Evolutionary conservation across 371 early-diverging fungal genomes (phyloP), one percentile per base, ranked within the genome.

Genomic region (Apophysomyces trapeziformis): DNA sequence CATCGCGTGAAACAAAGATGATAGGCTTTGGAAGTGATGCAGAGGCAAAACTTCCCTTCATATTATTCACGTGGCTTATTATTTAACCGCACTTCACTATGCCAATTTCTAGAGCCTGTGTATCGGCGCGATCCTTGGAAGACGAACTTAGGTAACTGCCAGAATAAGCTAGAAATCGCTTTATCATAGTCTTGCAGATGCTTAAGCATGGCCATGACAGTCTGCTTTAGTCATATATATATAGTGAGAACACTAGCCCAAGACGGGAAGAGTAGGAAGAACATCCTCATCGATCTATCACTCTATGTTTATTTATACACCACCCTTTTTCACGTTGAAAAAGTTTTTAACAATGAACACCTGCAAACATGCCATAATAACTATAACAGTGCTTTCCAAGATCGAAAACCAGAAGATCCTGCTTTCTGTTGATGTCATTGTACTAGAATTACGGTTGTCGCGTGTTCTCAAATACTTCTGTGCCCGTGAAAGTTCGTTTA

Each of bases 341-440:
- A 93, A 90, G 36, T 85, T 86, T 65, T 86, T 85, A 61, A 93
- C 87, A 14, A 92, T 89, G 77, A 90, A 92, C 44, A 98, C 96
- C 82, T 98, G 98, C 16, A 92, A 62, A 8, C 86, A 85, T 7
- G 94, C 89, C 85, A 95, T 94, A 56, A 80, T 67, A 39, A 95
- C 82, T 43, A 98, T 93, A 56, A 92, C 68, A 57, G 84, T 60
- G 63, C 88, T 87, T 77, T 94, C 92, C 11, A 87, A 63, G 21
- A 90, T 54, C 16, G 95, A 90, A 78, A 94, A 95, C 95, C 94
- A 96, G 75, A 91, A 95, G 61, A 96, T 89, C 46, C 96, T 82
- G 59, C 58, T 69, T 77, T 93, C 93, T 4, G 95, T 95, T 38
- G 90, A 90, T 66, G 85, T 71, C 16, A 97, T 95, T 0, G 95